Base-by-base conservation (phyloP, 768 basidiomycete species). In the Suillus bovinus region DNA sequence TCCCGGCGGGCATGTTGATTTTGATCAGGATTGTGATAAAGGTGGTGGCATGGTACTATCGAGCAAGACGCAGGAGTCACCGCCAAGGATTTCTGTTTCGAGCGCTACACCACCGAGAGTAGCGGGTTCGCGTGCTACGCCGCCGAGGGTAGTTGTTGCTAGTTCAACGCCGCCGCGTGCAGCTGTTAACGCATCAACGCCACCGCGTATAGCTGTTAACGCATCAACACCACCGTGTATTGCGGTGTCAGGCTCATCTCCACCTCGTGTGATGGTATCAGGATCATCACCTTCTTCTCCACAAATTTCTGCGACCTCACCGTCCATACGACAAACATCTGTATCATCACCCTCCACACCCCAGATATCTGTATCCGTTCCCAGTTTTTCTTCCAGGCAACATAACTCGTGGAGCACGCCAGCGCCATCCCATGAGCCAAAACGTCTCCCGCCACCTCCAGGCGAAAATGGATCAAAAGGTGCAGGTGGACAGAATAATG, bases 361-460 rank as follows among this genome's bases (percentile, higher is more conserved):
- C 27, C 66, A 63, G 33, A 62, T 63, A 17, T 60, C 66, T 1
- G 60, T 66, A 49, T 61, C 65, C 36, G 62, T 65, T 22, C 57
- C 56, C n/a, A 46, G 16, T 29, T 50, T 10, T 20, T 52, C 41
- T 52, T 1, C 8, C n/a, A 34, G 41, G 24, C 62, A 24, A 22
- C 55, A 66, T 68, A 71, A 69, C 31, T 73, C 73, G 22, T 70
- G 71, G 31, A 67, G 70, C 56, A 73, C 74, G 10, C n/a, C 72
- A 72, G 20, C 62, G 22, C 62, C 33, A 67, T 55, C 3, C 60
- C 59, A 9, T 59, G 65, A 36, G 24, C 52, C 53, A 50, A 74
- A 75, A 61, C 73, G 73, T 13, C 66, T 76, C 1, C 74, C 74
- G 10, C 41, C 73, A 9, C 72, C 67, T 17, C 73, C 73, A 1